Percentiles rank a stretch among this genome's conserved stretches.
Evolutionary conservation across 2,329 filamentous ascomycete species (phyloP).

Genomic region (Curvularia sp.): DNA sequence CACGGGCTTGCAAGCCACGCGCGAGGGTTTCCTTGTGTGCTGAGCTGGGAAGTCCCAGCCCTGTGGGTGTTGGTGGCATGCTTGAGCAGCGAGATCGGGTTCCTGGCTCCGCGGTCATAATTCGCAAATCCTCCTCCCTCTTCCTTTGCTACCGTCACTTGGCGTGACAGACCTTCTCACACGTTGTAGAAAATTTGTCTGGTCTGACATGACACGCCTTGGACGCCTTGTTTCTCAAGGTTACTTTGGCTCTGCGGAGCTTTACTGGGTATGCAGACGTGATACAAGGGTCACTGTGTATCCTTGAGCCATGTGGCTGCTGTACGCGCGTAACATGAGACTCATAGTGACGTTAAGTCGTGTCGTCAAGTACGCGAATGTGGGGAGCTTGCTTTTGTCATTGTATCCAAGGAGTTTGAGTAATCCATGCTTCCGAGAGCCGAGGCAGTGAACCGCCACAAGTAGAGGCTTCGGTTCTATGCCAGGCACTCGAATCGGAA

Average conservation of each 20-base stretch:
- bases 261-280: background rate
- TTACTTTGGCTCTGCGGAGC: background rate
- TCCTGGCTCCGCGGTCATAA: background rate
- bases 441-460: background rate
- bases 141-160: background rate
- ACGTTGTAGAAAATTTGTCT: background rate
- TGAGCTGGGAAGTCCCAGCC: background rate
- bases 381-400: background rate
- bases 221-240: background rate
- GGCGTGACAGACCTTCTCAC: background rate
- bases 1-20: background rate
- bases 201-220: constrained; percentile 1
- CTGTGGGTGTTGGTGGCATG: background rate
- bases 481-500: background rate
- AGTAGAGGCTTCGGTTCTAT: background rate
- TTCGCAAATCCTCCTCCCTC: background rate
- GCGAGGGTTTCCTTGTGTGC: background rate
- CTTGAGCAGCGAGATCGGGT: background rate
- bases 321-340: constrained; percentile 5
- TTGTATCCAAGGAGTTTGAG: background rate
- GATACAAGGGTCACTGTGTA: constrained; percentile 17
- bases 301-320: constrained; percentile 22
- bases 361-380: background rate
- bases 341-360: constrained; percentile 1
- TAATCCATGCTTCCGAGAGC: background rate